Evolutionary conservation across 139 green algal genomes (phyloP), one percentile per base, ranked within the genome.

Genomic region (Pseudopediastrum boryanum): DNA sequence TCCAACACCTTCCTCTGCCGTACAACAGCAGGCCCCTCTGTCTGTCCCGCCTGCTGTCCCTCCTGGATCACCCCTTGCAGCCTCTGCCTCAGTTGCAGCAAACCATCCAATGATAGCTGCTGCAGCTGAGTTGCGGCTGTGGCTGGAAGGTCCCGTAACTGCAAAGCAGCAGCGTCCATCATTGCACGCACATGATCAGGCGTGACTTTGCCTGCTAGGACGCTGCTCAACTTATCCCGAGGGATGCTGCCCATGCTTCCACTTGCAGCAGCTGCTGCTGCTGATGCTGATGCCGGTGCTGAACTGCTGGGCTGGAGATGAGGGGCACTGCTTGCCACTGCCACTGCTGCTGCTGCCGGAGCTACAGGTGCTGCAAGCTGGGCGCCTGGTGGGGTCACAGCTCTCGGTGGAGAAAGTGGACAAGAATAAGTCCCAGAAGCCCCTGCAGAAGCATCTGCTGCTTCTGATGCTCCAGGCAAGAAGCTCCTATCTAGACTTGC

Each of bases 11-110:
- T n/a, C 4, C 41, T 29, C 39, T 59, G 19, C 66, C 41, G 66
- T 44, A 62, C 43, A 42, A 44, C 42, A 43, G 66, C 41, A 62
- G 66, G 43, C 41, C 35, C 62, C 46, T 27, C 58, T 66, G 58
- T 29, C 38, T 27, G 12, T 66, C 27, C 58, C 25, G 58, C 58
- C 25, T 19, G 27, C 58, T 35, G 46, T 21, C 27, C 62, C n/a
- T 70, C 62, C n/a, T 35, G 35, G 62, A 35, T 70, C 16, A 50
- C 62, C n/a, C 46, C 62, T 39, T 27, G 16, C 7, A 23, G 27
- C 43, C 66, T 43, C 31, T 27, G 43, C 38, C 4, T 8, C 13
- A 35, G 62, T 35, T 35, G 59, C 59, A 35, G 59, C 59, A 68
- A 35, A 19, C 59, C 59, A 38, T 31, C 33, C 29, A 68, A 41